Evolutionary conservation across 257 asterid genomes (phyloP), one percentile per base, ranked within the genome.

Genomic region (Solanum tarijense): DNA sequence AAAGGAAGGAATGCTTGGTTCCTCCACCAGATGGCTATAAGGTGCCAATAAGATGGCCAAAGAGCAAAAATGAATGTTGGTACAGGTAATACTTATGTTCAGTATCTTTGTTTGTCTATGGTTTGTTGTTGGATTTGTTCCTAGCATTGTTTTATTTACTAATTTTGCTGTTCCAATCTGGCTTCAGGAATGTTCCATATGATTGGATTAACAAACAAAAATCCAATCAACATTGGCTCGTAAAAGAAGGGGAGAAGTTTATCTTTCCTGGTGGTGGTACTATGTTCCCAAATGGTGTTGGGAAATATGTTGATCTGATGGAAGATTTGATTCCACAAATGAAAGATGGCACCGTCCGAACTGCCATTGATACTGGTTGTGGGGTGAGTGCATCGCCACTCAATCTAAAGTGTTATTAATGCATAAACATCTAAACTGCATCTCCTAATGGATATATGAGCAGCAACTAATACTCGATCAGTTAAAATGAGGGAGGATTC

Each of bases 301-400:
- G 98, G 76, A 87, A 90, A 21, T 96, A 97, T 66, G 98, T 96
- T 73, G 99, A 96, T 94, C 86, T 91, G 89, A 96, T 97, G 99
- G 91, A 92, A 89, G 92, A 92, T 88, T 89, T 97, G 92, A 92
- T 97, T 83, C 99, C 99, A 3, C 97, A 90, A 88, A 96, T 97
- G 99, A 97, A 93, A 89, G 99, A 96, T 85, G 98, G 99, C 46
- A 91, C 98, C 3, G 38, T 96, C 58, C 92, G 99, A 60, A 97
- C 99, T 41, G 99, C 99, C 89, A 95, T 97, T 83, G 99, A 97
- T 92, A 97, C 99, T 2, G 99, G 99, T n/a, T 97, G 99, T 85
- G 99, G 99, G 97, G 99, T 97, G 90, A 94, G 99, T 90, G 52
- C 52, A 43, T 79, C 16, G 12, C 1, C 12, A 2, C 62, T 0